These are phyloP conservation scores for Apiotrichum gracile DNA, from an alignment of 1,284 basidiomycete species.

Conservation along the genomic window DNA sequence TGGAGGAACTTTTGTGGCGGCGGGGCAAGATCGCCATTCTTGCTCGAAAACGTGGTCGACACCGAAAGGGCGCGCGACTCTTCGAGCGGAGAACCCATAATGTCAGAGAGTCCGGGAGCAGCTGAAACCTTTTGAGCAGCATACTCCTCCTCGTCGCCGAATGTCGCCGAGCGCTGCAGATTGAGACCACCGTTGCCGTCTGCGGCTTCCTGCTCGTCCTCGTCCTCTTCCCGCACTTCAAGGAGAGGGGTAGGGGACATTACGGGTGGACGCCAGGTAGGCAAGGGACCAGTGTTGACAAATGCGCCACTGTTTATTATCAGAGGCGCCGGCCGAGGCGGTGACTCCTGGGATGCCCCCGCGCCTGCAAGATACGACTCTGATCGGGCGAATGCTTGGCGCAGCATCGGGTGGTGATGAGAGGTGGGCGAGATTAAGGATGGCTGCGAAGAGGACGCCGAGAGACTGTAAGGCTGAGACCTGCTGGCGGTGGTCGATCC, in stretches of 20 bases:
- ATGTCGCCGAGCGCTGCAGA: conserved; percentile 16
- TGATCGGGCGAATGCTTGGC: conserved; percentile 15
- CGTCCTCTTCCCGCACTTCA: conserved; percentile 17
- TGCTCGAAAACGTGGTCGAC: background rate
- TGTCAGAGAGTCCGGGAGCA: conserved; percentile 3
- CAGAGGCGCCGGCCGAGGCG: conserved; percentile 8
- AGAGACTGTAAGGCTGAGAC: conserved; percentile 8
- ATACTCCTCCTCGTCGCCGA: conserved; percentile 15
- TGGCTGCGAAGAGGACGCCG: conserved; percentile 11
- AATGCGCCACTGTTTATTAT: conserved; percentile 8
- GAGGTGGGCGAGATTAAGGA: conserved; percentile 1
- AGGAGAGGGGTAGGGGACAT: conserved; percentile 13
- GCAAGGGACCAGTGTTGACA: conserved; percentile 5
- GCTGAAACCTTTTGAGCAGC: conserved; percentile 3
- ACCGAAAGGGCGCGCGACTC: background rate
- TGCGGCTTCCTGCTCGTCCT: conserved; percentile 5
- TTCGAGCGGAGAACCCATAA: conserved; percentile 11
- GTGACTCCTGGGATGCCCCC: background rate
- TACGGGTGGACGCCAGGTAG: conserved; percentile 10
- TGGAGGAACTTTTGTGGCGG: conserved; percentile 6
- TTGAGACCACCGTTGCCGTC: conserved; percentile 4
- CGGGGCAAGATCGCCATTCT: background rate
- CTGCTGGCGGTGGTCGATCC: background rate
- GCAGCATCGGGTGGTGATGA: conserved; percentile 13
- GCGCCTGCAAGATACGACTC: conserved; percentile 13